Base-by-base conservation (phyloP, 2,329 filamentous ascomycete genomes). In the Penicillium sp. region DNA sequence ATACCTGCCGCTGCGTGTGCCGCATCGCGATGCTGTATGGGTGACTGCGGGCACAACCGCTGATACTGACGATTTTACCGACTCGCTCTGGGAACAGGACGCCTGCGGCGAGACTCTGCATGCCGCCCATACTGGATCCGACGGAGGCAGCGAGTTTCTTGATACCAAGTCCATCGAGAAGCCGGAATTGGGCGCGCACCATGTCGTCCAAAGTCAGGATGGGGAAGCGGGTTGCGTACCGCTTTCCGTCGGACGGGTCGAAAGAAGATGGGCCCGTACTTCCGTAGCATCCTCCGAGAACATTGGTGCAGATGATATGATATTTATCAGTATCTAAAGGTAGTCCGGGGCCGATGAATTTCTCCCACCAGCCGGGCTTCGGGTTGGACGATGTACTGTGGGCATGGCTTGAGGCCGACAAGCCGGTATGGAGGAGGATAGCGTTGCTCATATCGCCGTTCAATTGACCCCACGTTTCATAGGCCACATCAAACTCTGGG, bases 11-110 rank as follows among this genome's bases (percentile, higher is more conserved):
- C 75, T 99, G 94, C 0, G 93, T 96, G 75, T 99, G 94, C 50
- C 94, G 86, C 93, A 99, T 97, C 32, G 94, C 94, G 70, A 99
- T 96, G 73, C 92, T 96, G 77, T 99, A 99, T 0, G 94, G 94
- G 71, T 99, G 94, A 64, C 89, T 95, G 60, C 94, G 82, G 0
- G 93, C 94, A 72, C 94, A 99, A 11, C 93, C 94, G 67, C 89
- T 95, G 68, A 97, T 94, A 66, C 87, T 93, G 35, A 91, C 90
- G 59, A 99, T 84, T 61, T 88, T 86, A 36, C 85, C 85, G 2
- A 99, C 88, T 32, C 93, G 83, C 36, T 89, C 84, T 0, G 91
- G 89, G 70, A 93, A 96, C 29, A 96, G 76, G 1, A 89, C 85
- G 3, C 90, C 94, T 0, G 91, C 89, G 7, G 92, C 92, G 5